phyloP scores from a whole-genome alignment of 768 basidiomycete genomes.

The Imleria badia region DNA sequence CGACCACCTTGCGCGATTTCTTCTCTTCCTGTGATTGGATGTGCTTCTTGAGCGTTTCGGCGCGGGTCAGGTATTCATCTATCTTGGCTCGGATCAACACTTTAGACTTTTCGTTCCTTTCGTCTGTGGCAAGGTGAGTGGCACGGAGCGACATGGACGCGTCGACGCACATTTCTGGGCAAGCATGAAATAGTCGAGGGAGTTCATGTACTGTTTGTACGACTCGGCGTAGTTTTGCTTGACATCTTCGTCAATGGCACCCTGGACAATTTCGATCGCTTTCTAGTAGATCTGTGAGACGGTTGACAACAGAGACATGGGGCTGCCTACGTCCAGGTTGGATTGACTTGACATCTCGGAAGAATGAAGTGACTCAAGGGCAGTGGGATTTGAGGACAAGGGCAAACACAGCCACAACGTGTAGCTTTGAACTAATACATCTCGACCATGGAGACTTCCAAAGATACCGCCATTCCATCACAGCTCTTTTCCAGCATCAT shows the following conservation, averaged over 20 bases:
- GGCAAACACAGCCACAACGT: slow-evolving; percentile 19
- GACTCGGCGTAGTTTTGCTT: slow-evolving; percentile 94
- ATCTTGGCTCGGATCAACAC: slow-evolving; percentile 83
- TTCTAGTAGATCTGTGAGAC: slow-evolving; percentile 42
- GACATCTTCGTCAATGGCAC: slow-evolving; percentile 89
- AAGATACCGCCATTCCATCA: slow-evolving; percentile 36
- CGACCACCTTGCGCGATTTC: slow-evolving; percentile 44
- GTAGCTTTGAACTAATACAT: too few species aligned
- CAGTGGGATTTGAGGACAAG: too few species aligned
- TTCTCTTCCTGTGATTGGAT: slow-evolving; percentile 63
- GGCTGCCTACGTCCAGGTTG: slow-evolving; percentile 46
- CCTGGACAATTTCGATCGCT: slow-evolving; percentile 90
- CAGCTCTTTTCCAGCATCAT: slow-evolving; percentile 57
- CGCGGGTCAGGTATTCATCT: slow-evolving; percentile 86
- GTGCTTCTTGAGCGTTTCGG: slow-evolving; percentile 89
- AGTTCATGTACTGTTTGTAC: slow-evolving; percentile 92
- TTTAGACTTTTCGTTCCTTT: slow-evolving; percentile 95
- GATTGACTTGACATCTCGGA: slow-evolving; percentile 41
- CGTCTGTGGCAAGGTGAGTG: slow-evolving; percentile 39
- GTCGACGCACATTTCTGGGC: slow-evolving; percentile 76
- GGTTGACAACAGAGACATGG: neutral
- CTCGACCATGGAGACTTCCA: slow-evolving; percentile 6
- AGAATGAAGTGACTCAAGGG: too few species aligned
- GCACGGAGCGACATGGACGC: too few species aligned
- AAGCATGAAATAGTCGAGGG: slow-evolving; percentile 98